Evolutionary conservation across 2,329 filamentous ascomycete species (phyloP).

Genomic region (Pseudogymnoascus sp.): DNA sequence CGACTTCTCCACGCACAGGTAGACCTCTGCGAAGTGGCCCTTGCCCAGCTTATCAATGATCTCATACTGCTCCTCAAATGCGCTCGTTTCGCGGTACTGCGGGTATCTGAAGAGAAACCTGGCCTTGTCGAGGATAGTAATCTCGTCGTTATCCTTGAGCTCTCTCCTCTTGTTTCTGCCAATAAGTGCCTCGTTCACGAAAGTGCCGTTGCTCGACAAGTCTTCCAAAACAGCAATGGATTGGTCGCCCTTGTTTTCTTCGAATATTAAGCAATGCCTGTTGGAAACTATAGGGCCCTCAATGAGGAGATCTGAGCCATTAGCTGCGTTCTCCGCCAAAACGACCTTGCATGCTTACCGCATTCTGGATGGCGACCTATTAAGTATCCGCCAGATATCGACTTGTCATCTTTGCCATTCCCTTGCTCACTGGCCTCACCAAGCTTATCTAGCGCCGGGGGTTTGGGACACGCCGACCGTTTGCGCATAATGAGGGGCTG

Average conservation of each 20-base stretch:
- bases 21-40: slow-evolving; percentile 91
- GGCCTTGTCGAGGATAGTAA: slow-evolving; percentile 75
- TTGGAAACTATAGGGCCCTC: slow-evolving; percentile 80
- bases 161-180: slow-evolving; percentile 88
- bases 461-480: slow-evolving; percentile 59
- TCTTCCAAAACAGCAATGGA: slow-evolving; percentile 77
- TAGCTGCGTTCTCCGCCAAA: slow-evolving; percentile 15
- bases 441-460: slow-evolving; percentile 37
- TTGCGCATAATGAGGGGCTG: slow-evolving; percentile 66
- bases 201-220: slow-evolving; percentile 91
- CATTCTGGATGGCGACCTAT: slow-evolving; percentile 92
- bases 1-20: slow-evolving; percentile 78
- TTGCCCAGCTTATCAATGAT: slow-evolving; percentile 81
- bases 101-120: slow-evolving; percentile 92
- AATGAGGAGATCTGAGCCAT: slow-evolving; percentile 57
- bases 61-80: slow-evolving; percentile 79
- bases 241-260: slow-evolving; percentile 48
- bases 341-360: slow-evolving; percentile 48
- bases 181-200: slow-evolving; percentile 83
- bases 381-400: slow-evolving; percentile 71
- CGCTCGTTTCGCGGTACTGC: slow-evolving; percentile 60
- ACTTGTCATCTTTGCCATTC: slow-evolving; percentile 44
- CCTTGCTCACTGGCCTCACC: slow-evolving; percentile 32
- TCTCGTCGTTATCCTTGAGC: slow-evolving; percentile 81
- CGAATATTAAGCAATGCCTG: slow-evolving; percentile 65